Base-by-base conservation (phyloP, 768 basidiomycete species). In the Naematelia encephala region DNA sequence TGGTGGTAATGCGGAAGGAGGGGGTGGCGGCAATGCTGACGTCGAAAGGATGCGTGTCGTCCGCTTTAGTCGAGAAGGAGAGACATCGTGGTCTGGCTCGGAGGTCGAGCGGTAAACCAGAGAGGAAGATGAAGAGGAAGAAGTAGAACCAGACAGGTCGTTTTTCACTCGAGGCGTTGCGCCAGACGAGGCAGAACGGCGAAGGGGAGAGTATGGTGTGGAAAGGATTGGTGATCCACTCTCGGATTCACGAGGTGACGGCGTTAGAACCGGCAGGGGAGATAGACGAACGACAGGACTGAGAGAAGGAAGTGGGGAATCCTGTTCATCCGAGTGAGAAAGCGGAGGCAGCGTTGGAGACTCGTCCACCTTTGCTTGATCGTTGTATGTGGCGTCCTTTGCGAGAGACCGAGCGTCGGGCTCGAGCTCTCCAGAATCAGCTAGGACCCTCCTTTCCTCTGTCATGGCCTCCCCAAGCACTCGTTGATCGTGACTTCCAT, bases 271-370 rank as follows among this genome's bases (percentile, higher is more conserved):
- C 34, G 34, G 8, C 34, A 39, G 34, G 8, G 34, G 34, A 16
- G 34, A 39, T 16, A 39, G 34, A 39, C 34, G 34, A 16, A 8
- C 34, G 16, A 39, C 16, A 16, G 34, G 34, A 39, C 34, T 39
- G 34, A 39, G 34, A 8, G 34, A 39, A 16, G 34, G 34, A 8
- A 39, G 16, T 39, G 34, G n/a, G n/a, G n/a, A 8, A 8, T 39
- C 34, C 8, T 39, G 34, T 16, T 39, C 34, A 8, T 8, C 34
- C 8, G 34, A 8, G 34, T 39, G 34, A 39, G 34, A 39, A 39
- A 8, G 34, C 8, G 51, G 51, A 2, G 51, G 51, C 2, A 52
- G 28, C n/a, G 51, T 52, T 19, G 51, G 51, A 14, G 51, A 52
- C 25, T 16, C 25, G 25, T 47, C 46, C 8, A 47, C 10, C 34